Conservation (phyloP, 495 filamentous ascomycete genomes). For the Acidiella bohemica region DNA sequence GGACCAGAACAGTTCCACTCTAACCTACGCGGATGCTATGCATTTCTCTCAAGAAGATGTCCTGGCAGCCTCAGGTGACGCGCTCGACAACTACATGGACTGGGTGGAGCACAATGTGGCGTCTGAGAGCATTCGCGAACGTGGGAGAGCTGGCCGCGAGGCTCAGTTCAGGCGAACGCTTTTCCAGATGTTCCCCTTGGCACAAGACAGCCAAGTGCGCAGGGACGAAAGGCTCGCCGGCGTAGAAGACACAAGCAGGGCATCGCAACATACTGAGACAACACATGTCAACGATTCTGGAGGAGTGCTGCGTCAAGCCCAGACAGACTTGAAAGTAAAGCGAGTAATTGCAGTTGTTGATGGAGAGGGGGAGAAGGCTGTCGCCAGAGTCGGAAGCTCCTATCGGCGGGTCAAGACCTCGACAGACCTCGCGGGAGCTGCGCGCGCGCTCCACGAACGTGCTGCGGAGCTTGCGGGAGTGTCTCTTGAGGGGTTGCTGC, state of each 20-base stretch:
- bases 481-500: constrained; percentile 14
- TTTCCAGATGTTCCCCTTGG: constrained; percentile 40
- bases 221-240: too few relatives aligned
- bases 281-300: neutral
- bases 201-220: constrained; percentile 7
- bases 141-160: constrained; percentile 10
- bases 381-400: constrained; percentile 9
- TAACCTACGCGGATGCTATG: constrained; percentile 17
- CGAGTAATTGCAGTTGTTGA: neutral
- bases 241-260: too few relatives aligned
- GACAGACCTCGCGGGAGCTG: constrained; percentile 11
- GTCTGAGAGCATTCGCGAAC: constrained; percentile 16
- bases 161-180: constrained; percentile 29
- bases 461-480: constrained; percentile 11
- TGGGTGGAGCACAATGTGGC: constrained; percentile 52
- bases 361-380: constrained; percentile 3
- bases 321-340: neutral
- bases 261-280: too few relatives aligned
- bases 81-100: constrained; percentile 74
- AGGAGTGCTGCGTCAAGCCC: neutral
- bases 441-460: constrained; percentile 12
- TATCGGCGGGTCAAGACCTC: constrained; percentile 13
- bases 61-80: constrained; percentile 48
- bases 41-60: constrained; percentile 52
- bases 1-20: neutral